Evolutionary conservation across 1,284 basidiomycete species (phyloP).

Genomic region (Tausonia pullulans): DNA sequence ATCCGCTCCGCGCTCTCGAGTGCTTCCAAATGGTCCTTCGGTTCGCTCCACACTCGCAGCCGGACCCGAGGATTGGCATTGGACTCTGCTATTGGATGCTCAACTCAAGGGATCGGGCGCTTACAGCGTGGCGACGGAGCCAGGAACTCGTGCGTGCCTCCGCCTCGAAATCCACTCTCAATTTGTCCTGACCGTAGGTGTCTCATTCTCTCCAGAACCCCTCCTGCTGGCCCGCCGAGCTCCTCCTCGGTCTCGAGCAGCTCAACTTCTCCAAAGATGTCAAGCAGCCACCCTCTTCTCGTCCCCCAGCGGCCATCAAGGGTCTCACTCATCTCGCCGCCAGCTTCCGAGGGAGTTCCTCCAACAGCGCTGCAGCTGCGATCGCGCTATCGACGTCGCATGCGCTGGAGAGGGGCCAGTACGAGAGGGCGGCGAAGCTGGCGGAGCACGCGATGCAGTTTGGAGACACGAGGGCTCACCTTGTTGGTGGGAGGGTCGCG

Average conservation of each 20-base stretch:
- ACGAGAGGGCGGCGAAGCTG: slow-evolving; percentile 60
- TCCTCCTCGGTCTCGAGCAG: slow-evolving; percentile 70
- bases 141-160: slow-evolving; percentile 55
- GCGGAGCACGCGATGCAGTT: slow-evolving; percentile 87
- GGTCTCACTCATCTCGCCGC: slow-evolving; percentile 24
- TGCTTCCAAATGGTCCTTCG: slow-evolving; percentile 72
- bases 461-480: slow-evolving; percentile 70
- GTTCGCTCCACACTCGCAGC: slow-evolving; percentile 61
- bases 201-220: slow-evolving; percentile 48
- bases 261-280: slow-evolving; percentile 68
- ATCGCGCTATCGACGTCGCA: slow-evolving; percentile 25
- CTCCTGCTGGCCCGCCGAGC: slow-evolving; percentile 56
- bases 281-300: slow-evolving; percentile 47
- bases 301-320: slow-evolving; percentile 42
- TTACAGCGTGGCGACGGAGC: slow-evolving; percentile 75
- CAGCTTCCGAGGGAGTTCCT: slow-evolving; percentile 16
- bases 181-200: slow-evolving; percentile 5
- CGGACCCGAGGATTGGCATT: slow-evolving; percentile 86
- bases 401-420: slow-evolving; percentile 29
- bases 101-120: slow-evolving; percentile 64
- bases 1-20: slow-evolving; percentile 64
- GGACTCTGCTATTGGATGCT: slow-evolving; percentile 83
- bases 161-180: not conserved
- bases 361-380: slow-evolving; percentile 25
- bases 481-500: slow-evolving; percentile 66